Evolutionary conservation across 192 early-diverging fungal genomes (phyloP), one percentile per base, ranked within the genome.

Genomic region (Spizellomyces punctatus): DNA sequence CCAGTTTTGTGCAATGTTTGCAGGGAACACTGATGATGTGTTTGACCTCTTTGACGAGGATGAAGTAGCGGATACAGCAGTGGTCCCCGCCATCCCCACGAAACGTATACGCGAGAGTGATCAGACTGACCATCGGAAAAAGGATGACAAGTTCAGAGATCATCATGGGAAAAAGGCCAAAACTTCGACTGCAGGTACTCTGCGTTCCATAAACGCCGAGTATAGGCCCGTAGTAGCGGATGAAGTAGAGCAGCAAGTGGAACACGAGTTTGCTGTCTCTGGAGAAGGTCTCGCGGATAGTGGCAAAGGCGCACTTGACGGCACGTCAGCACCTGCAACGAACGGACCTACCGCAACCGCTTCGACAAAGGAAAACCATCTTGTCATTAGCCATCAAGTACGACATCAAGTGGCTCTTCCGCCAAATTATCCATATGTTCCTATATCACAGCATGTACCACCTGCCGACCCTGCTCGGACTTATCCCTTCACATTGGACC

Each of bases 331-430:
- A 14, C 8, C 56, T 63, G 58, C 17, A 2, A 17, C 10, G 45
- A 22, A n/a, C 1, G 61, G 48, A 16, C 5, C 75, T 17, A 65
- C 42, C 41, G 17, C 22, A 58, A 22, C 27, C 47, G 47, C 73
- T 63, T 44, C 55, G 47, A 16, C 62, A 17, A 16, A 44, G 17
- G 36, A 56, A 66, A 44, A 75, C 17, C 52, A 63, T 16, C 61
- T 72, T 27, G 62, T 64, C 5, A 66, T 66, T 22, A 65, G 21
- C 54, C 63, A 73, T 36, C 69, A 92, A 82, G 94, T 98, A 58
- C 85, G 93, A 22, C 96, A 98, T 78, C 95, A 98, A 81, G 96
- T 98, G 2, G 91, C 96, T 9, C 79, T 96, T 21, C 96, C 96
- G 12, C 89, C 89, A 0, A 88, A 84, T 59, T 97, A 95, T 82